phyloP scores from a whole-genome alignment of 805 yeast genomes.

The Wickerhamiella kurtzmanii region DNA sequence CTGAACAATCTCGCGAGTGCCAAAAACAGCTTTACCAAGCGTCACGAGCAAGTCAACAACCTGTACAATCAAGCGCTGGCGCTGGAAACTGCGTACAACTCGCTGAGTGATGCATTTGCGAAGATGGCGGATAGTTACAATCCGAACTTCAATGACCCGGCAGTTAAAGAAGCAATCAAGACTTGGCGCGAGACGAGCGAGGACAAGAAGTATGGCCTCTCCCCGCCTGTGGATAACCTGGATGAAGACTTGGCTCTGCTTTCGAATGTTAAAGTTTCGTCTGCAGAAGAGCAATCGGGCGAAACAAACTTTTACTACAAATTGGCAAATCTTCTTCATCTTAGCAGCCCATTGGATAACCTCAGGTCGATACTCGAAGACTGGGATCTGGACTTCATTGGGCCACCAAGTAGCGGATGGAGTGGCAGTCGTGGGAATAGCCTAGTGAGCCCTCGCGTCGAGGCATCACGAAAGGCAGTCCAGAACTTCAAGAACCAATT shows the following conservation, averaged over 20 bases:
- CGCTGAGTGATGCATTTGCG: slow-evolving; percentile 29
- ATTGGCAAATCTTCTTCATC: background rate
- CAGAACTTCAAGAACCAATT: slow-evolving; percentile 3
- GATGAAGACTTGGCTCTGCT: slow-evolving; percentile 3
- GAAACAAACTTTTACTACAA: no score
- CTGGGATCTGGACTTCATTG: background rate
- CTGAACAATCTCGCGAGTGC: slow-evolving; percentile 8
- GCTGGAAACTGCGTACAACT: slow-evolving; percentile 8
- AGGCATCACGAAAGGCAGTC: slow-evolving; percentile 1
- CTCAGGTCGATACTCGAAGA: background rate
- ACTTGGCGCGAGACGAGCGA: slow-evolving; percentile 22
- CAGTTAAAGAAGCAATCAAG: slow-evolving; percentile 61
- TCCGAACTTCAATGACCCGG: slow-evolving; percentile 74
- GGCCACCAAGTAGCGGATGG: background rate
- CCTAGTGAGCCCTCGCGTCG: background rate
- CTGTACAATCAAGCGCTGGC: slow-evolving; percentile 5
- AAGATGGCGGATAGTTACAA: slow-evolving; percentile 49
- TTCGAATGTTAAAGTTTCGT: slow-evolving; percentile 8
- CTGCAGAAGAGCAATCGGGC: background rate
- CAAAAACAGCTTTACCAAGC: slow-evolving; percentile 10
- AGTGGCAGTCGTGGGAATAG: background rate
- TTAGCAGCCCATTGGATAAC: background rate
- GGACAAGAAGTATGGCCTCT: background rate
- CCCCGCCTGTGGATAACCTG: background rate
- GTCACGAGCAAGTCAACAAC: slow-evolving; percentile 7